A percentile compares a stretch with the other conserved stretches of the same genome.
These are phyloP conservation scores for Aspergillus viridinutans DNA, from an alignment of 2,329 filamentous ascomycete genomes.

Conservation along the genomic window DNA sequence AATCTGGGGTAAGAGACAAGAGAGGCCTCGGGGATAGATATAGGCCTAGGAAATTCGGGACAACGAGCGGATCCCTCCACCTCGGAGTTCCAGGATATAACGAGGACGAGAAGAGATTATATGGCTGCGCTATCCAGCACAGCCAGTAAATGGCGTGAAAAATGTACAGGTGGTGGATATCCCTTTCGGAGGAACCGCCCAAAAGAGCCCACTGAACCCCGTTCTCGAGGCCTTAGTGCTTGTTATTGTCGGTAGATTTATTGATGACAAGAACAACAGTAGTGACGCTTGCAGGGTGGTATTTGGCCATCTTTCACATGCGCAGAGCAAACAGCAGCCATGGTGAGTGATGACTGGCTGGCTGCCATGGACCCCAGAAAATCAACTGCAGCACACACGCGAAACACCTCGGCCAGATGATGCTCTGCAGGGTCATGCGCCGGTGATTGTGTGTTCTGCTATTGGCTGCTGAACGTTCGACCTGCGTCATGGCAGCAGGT, in stretches of 20 bases:
- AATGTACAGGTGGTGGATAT: background rate
- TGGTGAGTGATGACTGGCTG: background rate
- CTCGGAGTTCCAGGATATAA: background rate
- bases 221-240: background rate
- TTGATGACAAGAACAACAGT: background rate
- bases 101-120: background rate
- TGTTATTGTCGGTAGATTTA: background rate
- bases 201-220: background rate
- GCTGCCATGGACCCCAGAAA: background rate
- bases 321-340: background rate
- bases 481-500: constrained; percentile 12
- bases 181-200: background rate
- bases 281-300: background rate
- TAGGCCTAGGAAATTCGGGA: constrained; percentile 7
- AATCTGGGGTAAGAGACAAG: background rate
- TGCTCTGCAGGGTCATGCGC: background rate
- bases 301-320: background rate
- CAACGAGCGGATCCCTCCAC: background rate
- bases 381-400: background rate
- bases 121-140: background rate
- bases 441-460: constrained; percentile 1
- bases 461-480: constrained; percentile 12
- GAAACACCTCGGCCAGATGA: background rate
- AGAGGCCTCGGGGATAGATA: constrained; percentile 14
- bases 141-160: background rate